phyloP scores from a whole-genome alignment of 495 filamentous ascomycete species.

The Massariosphaeria phaeospora region DNA sequence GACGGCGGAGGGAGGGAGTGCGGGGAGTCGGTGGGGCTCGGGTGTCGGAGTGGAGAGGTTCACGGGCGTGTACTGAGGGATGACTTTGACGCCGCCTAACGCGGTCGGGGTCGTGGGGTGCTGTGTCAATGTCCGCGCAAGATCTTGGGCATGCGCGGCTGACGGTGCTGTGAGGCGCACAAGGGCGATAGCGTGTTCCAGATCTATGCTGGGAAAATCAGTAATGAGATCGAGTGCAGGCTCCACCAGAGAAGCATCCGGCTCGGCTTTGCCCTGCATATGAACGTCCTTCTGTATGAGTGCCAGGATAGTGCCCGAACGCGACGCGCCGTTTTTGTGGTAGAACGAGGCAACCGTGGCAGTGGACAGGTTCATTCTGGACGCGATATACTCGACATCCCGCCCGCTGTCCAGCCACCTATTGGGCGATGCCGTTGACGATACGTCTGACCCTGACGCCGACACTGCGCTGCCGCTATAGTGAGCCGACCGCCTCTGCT shows the following conservation, averaged over 20 bases:
- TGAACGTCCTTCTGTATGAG: conserved; percentile 46
- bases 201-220: conserved; percentile 50
- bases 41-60: conserved; percentile 9
- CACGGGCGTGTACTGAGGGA: conserved; percentile 41
- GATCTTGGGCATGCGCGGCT: conserved; percentile 52
- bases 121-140: conserved; percentile 51
- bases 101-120: conserved; percentile 2
- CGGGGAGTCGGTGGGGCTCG: conserved; percentile 8
- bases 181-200: conserved; percentile 47
- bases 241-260: conserved; percentile 44
- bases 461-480: conserved; percentile 14
- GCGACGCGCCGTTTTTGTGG: conserved; percentile 56
- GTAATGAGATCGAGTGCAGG: conserved; percentile 51
- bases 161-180: conserved; percentile 54
- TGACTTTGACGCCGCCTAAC: conserved; percentile 36
- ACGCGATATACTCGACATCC: conserved; percentile 57
- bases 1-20: conserved; percentile 6
- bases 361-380: conserved; percentile 47
- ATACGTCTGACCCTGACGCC: conserved; percentile 6
- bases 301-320: conserved; percentile 51
- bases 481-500: conserved; percentile 22
- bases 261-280: conserved; percentile 27
- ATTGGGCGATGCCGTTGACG: conserved; percentile 34
- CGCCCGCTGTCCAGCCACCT: conserved; percentile 54
- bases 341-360: conserved; percentile 56